Evolutionary conservation across 208 protist species (phyloP), one percentile per base, ranked within the genome.

Genomic region (Trypanosomatidae sp.): DNA sequence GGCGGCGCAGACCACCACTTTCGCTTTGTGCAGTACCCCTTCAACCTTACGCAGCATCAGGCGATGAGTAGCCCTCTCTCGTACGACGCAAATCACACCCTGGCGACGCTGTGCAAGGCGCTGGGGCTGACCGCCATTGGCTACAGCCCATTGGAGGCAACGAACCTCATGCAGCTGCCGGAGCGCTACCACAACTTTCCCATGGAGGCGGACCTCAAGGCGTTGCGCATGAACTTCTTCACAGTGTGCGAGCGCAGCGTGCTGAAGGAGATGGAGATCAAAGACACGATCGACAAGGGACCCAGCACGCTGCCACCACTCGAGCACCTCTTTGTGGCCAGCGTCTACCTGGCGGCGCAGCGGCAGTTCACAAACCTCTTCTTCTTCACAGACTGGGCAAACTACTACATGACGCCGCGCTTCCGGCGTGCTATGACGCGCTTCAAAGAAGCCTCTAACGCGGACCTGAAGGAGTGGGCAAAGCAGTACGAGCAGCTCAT

Each of bases 131-230:
- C 86, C 19, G 74, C 92, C 65, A 66, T 96, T 10, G 89, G 88
- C 64, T 90, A 91, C 77, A 93, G 87, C 80, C 90, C 92, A n/a
- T 65, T 96, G 17, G 89, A 96, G 79, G 84, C 92, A 52, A 89
- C 84, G 19, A 92, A 96, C 72, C 43, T 96, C 50, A 93, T 93
- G 92, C 74, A 87, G 30, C 79, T 94, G 74, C 71, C 87, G n/a
- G 88, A 96, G 81, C 92, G 92, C 50, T 96, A 96, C 77, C 92
- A 96, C 77, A 96, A 92, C 73, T 96, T 96, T 62, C 90, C 92
- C 1, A 87, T 93, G 81, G 88, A 95, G 69, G 65, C 82, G 43
- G 92, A 96, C 73, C 79, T 96, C 2, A 91, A 90, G 73, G 79
- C 81, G 41, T 71, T 93, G 67, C 92, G 92, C 66, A 93, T 95